Evolutionary conservation across 257 asterid genomes (phyloP).

Genomic region (Forsythia viridissima): DNA sequence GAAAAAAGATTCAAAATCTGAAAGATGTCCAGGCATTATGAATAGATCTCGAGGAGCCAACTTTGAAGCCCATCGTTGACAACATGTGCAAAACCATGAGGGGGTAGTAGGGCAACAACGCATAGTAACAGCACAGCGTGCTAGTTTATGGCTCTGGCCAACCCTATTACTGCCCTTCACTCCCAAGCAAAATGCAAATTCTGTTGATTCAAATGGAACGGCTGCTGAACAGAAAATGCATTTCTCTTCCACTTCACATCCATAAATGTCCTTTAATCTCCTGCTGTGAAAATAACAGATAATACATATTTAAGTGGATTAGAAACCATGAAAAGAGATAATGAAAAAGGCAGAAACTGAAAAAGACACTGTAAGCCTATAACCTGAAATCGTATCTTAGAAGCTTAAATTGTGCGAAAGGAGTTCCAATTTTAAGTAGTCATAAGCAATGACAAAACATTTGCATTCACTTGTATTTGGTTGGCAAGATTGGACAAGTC

Average conservation of each 20-base stretch:
- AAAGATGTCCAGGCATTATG: constrained; percentile 48
- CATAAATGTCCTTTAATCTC: constrained; percentile 26
- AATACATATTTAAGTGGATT: background rate
- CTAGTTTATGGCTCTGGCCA: constrained; percentile 50
- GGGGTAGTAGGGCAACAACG: constrained; percentile 60
- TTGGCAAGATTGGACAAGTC: background rate
- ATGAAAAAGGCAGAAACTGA: background rate
- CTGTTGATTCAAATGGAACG: constrained; percentile 76
- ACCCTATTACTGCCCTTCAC: constrained; percentile 28
- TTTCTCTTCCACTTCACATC: constrained; percentile 47
- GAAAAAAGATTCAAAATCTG: constrained; percentile 40
- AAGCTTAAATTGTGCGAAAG: background rate
- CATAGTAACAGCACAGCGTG: constrained; percentile 72
- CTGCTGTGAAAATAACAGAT: constrained; percentile 26
- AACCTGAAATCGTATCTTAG: background rate
- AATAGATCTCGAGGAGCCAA: constrained; percentile 57
- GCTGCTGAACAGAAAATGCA: constrained; percentile 73
- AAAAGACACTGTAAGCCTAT: background rate
- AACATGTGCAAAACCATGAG: constrained; percentile 78
- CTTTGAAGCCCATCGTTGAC: constrained; percentile 54
- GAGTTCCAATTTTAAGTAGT: no score
- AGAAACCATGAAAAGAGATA: background rate
- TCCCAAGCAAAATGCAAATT: constrained; percentile 64
- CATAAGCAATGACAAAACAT: background rate
- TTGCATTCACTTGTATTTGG: background rate